Conservation (phyloP, 768 basidiomycete genomes). For the Auricularia auricula-judae region DNA sequence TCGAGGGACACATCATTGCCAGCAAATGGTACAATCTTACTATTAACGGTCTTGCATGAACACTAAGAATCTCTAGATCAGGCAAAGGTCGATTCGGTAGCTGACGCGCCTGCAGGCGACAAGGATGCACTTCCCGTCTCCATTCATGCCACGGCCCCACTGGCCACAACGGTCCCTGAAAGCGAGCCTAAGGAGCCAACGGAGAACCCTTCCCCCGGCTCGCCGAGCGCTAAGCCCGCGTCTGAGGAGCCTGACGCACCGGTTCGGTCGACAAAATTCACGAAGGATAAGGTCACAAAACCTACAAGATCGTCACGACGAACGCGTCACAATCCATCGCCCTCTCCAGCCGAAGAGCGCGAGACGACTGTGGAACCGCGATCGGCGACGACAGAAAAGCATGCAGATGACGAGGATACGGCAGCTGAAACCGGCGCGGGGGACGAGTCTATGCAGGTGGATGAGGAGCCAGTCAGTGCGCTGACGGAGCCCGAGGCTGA, state of each 20-base stretch:
- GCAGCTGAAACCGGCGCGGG: background rate
- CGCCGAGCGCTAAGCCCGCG: too few relatives aligned
- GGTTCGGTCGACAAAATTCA: too few relatives aligned
- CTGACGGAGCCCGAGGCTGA: slow-evolving; percentile 3
- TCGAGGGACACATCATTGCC: background rate
- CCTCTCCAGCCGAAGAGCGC: background rate
- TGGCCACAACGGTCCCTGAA: too few relatives aligned
- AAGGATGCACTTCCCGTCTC: too few relatives aligned
- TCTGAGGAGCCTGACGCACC: too few relatives aligned
- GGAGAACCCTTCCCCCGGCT: too few relatives aligned
- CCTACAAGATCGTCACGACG: background rate
- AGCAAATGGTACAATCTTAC: background rate
- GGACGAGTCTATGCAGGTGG: background rate
- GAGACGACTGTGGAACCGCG: background rate
- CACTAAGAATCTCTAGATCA: too few relatives aligned
- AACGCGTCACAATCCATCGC: background rate
- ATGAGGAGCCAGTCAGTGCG: background rate
- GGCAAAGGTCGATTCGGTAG: background rate
- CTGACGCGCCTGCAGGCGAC: background rate
- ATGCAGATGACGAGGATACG: background rate
- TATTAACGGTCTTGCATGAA: background rate
- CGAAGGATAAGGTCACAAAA: background rate
- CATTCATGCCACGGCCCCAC: too few relatives aligned
- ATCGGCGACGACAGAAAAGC: background rate
- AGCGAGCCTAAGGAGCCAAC: too few relatives aligned